phyloP scores from a whole-genome alignment of 2,329 filamentous ascomycete species.

The Pestalotiopsis sp. region DNA sequence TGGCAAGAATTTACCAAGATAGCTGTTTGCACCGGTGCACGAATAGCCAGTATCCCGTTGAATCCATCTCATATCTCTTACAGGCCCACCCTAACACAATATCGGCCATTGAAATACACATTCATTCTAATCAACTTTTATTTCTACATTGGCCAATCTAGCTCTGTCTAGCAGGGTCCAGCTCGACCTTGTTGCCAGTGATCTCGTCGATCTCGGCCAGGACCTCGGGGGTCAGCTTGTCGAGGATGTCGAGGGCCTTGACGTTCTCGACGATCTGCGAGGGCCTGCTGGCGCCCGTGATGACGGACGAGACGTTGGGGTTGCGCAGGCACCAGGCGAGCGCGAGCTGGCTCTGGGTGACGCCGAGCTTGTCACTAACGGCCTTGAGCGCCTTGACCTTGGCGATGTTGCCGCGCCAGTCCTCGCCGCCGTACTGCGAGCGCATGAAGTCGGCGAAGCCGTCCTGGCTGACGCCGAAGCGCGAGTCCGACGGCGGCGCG shows the following conservation, averaged over 20 bases:
- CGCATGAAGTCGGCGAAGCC: constrained; percentile 58
- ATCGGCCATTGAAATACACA: background rate
- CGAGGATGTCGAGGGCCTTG: constrained; percentile 49
- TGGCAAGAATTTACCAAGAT: no score
- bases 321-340: constrained; percentile 65
- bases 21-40: fast-evolving
- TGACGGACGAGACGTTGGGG: constrained; percentile 60
- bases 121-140: background rate
- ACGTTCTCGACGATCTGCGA: constrained; percentile 63
- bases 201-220: constrained; percentile 60
- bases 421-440: constrained; percentile 50
- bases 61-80: no score
- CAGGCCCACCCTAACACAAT: background rate
- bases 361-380: constrained; percentile 64
- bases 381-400: constrained; percentile 60
- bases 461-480: constrained; percentile 32
- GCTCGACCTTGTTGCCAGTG: constrained; percentile 51
- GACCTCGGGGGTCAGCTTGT: constrained; percentile 59
- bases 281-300: constrained; percentile 58
- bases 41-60: no score
- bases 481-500: constrained; percentile 43
- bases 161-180: constrained; percentile 14
- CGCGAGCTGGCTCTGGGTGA: constrained; percentile 56
- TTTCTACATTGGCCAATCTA: background rate
- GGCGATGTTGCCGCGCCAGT: constrained; percentile 56